These are phyloP conservation scores for Cryoendolithus antarcticus DNA, from an alignment of 2,329 filamentous ascomycete genomes.

Conservation along the genomic window DNA sequence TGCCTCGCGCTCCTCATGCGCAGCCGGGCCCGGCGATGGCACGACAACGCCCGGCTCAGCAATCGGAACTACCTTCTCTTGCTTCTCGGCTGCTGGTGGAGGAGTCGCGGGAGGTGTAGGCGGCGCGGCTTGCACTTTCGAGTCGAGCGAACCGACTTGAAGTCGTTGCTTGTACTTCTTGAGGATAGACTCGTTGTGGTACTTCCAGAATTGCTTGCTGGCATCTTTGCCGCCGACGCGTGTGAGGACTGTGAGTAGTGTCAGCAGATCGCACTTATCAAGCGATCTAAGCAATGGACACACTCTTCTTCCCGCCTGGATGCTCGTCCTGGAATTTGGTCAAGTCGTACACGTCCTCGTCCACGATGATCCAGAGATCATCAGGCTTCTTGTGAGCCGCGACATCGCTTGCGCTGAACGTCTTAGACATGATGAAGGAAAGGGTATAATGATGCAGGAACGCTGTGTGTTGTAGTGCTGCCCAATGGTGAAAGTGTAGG, in stretches of 20 bases:
- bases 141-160: constrained; percentile 77
- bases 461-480: too few relatives aligned
- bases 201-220: constrained; percentile 55
- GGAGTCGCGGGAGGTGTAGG: constrained; percentile 39
- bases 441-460: too few relatives aligned
- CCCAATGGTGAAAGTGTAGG: too few relatives aligned
- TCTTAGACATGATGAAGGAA: constrained; percentile 60
- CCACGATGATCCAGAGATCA: constrained; percentile 79
- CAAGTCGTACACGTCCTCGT: constrained; percentile 91
- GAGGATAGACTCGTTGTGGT: constrained; percentile 71
- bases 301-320: constrained; percentile 52
- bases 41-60: constrained; percentile 45
- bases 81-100: constrained; percentile 31
- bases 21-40: constrained; percentile 26
- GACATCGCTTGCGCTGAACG: constrained; percentile 73
- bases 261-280: background rate
- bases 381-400: constrained; percentile 81
- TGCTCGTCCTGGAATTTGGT: constrained; percentile 50
- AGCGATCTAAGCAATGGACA: constrained; percentile 1
- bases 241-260: constrained; percentile 40
- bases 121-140: constrained; percentile 55
- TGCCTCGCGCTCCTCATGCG: constrained; percentile 48
- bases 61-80: constrained; percentile 43
- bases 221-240: constrained; percentile 55
- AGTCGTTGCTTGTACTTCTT: constrained; percentile 70